phyloP scores from a whole-genome alignment of 2,329 filamentous ascomycete species.

The Ploettnerulaceae sp. region DNA sequence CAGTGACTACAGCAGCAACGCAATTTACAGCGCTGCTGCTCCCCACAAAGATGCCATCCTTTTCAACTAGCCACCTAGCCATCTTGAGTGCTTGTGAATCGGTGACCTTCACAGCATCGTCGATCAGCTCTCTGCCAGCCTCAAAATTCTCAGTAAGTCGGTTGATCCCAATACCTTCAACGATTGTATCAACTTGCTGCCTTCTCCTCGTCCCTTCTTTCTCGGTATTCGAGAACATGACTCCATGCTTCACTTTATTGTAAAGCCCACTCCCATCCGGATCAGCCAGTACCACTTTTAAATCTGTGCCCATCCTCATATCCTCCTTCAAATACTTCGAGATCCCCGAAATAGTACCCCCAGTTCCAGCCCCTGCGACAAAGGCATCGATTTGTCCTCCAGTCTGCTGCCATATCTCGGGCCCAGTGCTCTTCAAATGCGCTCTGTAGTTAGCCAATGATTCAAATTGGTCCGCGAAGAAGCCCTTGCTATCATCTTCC shows the following conservation, averaged over 20 bases:
- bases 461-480: slow-evolving; percentile 97
- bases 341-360: slow-evolving; percentile 87
- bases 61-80: slow-evolving; percentile 95
- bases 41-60: slow-evolving; percentile 90
- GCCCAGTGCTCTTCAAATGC: slow-evolving; percentile 77
- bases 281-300: slow-evolving; percentile 81
- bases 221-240: slow-evolving; percentile 91
- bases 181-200: slow-evolving; percentile 90
- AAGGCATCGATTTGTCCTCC: slow-evolving; percentile 75
- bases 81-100: slow-evolving; percentile 87
- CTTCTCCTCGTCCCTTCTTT: slow-evolving; percentile 83
- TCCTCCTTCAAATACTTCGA: slow-evolving; percentile 74
- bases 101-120: slow-evolving; percentile 83
- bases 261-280: slow-evolving; percentile 91
- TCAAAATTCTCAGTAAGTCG: slow-evolving; percentile 92
- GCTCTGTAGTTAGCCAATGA: slow-evolving; percentile 83
- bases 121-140: slow-evolving; percentile 75
- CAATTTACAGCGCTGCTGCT: slow-evolving; percentile 98
- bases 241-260: slow-evolving; percentile 86
- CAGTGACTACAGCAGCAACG: slow-evolving; percentile 68
- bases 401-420: slow-evolving; percentile 81
- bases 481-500: slow-evolving; percentile 64
- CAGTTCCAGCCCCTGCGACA: slow-evolving; percentile 88
- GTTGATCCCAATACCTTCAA: slow-evolving; percentile 95
- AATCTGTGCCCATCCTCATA: slow-evolving; percentile 27